Conservation (phyloP, 768 basidiomycete species). For the Coprinopsis cinerea region DNA sequence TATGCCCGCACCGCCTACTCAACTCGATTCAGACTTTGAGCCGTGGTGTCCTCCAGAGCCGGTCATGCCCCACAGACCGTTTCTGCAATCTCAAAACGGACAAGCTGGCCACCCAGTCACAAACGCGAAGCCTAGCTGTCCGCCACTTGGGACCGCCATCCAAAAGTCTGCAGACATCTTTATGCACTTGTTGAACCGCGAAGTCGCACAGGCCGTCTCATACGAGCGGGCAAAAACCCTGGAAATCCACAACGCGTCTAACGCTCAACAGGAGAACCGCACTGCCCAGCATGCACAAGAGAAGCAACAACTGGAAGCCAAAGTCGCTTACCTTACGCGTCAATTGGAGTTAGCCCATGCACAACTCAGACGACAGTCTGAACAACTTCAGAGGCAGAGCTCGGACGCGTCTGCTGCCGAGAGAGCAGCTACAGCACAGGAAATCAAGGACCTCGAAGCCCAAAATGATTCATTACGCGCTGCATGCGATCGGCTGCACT, state of each 20-base stretch:
- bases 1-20: no score
- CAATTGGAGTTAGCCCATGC: background rate
- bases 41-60: no score
- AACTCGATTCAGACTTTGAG: no score
- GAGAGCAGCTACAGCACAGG: background rate
- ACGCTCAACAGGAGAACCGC: background rate
- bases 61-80: no score
- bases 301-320: background rate
- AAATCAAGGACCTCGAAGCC: background rate
- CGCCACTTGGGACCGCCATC: constrained; percentile 16
- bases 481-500: background rate
- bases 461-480: background rate
- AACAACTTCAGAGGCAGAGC: background rate
- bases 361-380: background rate
- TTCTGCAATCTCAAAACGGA: no score
- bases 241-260: background rate
- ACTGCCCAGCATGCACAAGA: background rate
- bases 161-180: constrained; percentile 18
- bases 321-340: background rate
- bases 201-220: constrained; percentile 15
- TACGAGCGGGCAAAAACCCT: background rate
- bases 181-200: constrained; percentile 17
- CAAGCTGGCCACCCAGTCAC: no score
- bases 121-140: no score
- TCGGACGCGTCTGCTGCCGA: background rate